A percentile compares a stretch with the other conserved stretches of the same genome.
These are phyloP conservation scores for Sisymbrium altissimum DNA, from an alignment of 345 rosid species.

Conservation along the genomic window DNA sequence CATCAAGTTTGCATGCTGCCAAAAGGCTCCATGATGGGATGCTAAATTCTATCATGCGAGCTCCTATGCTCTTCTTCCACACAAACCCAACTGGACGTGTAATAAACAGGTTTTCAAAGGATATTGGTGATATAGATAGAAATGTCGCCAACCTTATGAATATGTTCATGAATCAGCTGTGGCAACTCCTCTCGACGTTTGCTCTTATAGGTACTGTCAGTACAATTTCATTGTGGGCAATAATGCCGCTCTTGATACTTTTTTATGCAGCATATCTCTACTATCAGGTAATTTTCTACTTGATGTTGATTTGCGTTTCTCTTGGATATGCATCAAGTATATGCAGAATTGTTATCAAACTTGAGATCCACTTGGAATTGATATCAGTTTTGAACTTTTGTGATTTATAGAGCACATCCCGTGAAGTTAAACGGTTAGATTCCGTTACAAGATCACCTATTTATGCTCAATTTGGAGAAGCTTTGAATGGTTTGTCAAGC, in stretches of 20 bases:
- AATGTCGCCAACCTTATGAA: conserved; percentile 66
- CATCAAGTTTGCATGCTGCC: conserved; percentile 80
- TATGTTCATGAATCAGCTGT: conserved; percentile 68
- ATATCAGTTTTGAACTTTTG: conserved; percentile 15
- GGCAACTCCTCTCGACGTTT: conserved; percentile 92
- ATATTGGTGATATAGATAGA: conserved; percentile 86
- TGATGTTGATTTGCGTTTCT: neutral
- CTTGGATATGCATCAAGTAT: neutral
- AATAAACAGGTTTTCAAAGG: conserved; percentile 91
- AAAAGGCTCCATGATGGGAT: conserved; percentile 75
- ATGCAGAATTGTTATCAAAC: neutral
- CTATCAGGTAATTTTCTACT: conserved; percentile 65
- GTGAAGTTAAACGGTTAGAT: conserved; percentile 92
- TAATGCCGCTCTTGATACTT: conserved; percentile 85
- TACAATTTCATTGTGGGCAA: conserved; percentile 90
- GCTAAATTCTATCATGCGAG: conserved; percentile 75
- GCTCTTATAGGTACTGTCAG: conserved; percentile 82
- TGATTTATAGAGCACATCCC: conserved; percentile 68
- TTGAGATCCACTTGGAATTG: neutral
- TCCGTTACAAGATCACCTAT: conserved; percentile 85
- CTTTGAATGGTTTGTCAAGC: conserved; percentile 79
- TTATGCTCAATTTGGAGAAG: conserved; percentile 97
- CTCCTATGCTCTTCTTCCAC: conserved; percentile 92
- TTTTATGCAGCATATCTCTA: conserved; percentile 87
- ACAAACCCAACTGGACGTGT: conserved; percentile 91